A percentile compares a stretch with the other conserved stretches of the same genome.
Conservation (phyloP, 345 rosid genomes). For the Salix viminalis region DNA sequence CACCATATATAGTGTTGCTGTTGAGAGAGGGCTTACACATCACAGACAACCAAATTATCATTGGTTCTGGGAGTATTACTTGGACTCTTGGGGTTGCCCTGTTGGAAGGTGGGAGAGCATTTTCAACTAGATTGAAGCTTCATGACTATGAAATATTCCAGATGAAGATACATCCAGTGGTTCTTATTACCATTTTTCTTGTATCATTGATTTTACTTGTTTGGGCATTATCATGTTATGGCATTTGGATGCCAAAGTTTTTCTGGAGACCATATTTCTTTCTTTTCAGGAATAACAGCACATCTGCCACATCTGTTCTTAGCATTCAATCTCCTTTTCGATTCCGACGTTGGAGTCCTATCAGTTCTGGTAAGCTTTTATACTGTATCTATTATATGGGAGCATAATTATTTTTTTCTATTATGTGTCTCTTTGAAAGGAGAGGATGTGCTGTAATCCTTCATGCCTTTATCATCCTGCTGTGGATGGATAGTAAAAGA, state of each 20-base stretch:
- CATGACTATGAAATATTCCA: slow-evolving; percentile 54
- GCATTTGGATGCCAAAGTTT: slow-evolving; percentile 66
- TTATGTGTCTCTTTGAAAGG: neutral
- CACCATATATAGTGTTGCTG: slow-evolving; percentile 76
- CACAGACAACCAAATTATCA: slow-evolving; percentile 59
- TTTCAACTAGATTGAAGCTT: slow-evolving; percentile 56
- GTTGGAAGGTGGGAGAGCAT: slow-evolving; percentile 75
- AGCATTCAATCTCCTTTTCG: slow-evolving; percentile 74
- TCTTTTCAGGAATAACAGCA: slow-evolving; percentile 58
- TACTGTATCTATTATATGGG: neutral
- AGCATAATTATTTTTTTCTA: neutral
- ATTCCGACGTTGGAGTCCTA: slow-evolving; percentile 86
- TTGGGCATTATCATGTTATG: slow-evolving; percentile 66
- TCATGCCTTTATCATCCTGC: neutral
- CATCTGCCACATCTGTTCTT: slow-evolving; percentile 62
- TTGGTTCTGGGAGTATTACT: slow-evolving; percentile 95
- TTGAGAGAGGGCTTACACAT: slow-evolving; percentile 92
- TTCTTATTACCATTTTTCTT: slow-evolving; percentile 51
- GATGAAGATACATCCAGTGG: slow-evolving; percentile 61
- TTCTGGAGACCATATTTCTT: slow-evolving; percentile 71
- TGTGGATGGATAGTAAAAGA: neutral
- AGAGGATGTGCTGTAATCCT: neutral
- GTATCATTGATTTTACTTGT: slow-evolving; percentile 64
- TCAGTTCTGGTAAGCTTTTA: slow-evolving; percentile 54
- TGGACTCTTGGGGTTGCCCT: slow-evolving; percentile 98